Evolutionary conservation across 768 basidiomycete genomes (phyloP).

Genomic region (Tulasnella sp.): DNA sequence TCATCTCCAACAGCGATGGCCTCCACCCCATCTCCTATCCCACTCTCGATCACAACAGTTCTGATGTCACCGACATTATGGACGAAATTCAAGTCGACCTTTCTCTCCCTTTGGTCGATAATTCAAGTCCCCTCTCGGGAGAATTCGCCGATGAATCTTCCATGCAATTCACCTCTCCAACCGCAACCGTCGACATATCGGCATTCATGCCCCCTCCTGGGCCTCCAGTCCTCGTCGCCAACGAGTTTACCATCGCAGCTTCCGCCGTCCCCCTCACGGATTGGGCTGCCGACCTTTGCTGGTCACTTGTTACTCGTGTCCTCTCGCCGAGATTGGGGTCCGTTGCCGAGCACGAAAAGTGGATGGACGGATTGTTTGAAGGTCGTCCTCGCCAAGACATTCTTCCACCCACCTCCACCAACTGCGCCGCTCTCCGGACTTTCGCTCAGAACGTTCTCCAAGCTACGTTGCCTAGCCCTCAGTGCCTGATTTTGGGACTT

Average conservation of each 20-base stretch:
- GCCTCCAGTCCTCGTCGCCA: constrained; percentile 22
- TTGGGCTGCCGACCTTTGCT: constrained; percentile 23
- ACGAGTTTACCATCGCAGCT: constrained; percentile 22
- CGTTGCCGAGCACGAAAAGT: not conserved
- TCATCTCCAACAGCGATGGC: not conserved
- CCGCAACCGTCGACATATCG: constrained; percentile 20
- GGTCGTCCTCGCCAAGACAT: not conserved
- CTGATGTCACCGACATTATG: constrained; percentile 13
- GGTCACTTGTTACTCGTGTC: constrained; percentile 2
- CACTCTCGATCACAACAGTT: not conserved
- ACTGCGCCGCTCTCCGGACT: constrained; percentile 3
- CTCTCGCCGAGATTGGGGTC: not conserved
- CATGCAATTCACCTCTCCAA: constrained; percentile 19
- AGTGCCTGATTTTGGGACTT: constrained; percentile 19
- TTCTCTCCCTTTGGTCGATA: constrained; percentile 5
- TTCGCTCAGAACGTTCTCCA: constrained; percentile 1
- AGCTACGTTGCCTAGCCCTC: constrained; percentile 18
- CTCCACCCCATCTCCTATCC: not conserved
- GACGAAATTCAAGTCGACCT: constrained; percentile 24
- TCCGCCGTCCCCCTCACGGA: constrained; percentile 21
- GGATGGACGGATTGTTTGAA: not conserved
- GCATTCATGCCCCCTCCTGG: constrained; percentile 25
- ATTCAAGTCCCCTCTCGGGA: not conserved
- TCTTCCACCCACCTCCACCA: not conserved
- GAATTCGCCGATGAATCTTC: not conserved